Evolutionary conservation across 345 rosid genomes (phyloP).

Genomic region (Moricandia moricandioides): DNA sequence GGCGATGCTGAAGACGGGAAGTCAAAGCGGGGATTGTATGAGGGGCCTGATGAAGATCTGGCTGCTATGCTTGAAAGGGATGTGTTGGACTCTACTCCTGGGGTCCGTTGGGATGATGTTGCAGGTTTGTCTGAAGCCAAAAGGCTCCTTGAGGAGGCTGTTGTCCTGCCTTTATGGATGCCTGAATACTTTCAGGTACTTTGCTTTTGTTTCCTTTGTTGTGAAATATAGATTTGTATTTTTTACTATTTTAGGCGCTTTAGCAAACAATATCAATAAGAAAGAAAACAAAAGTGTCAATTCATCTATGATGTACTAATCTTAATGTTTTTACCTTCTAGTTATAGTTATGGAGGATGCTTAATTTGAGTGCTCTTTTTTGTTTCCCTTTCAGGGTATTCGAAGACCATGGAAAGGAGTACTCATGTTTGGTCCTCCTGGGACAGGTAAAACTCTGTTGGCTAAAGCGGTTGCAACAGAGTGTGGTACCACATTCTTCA

Average conservation of each 20-base stretch:
- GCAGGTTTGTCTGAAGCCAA: slow-evolving; percentile 99
- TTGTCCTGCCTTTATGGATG: slow-evolving; percentile 99
- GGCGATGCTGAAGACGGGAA: slow-evolving; percentile 95
- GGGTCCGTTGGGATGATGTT: slow-evolving; percentile 99
- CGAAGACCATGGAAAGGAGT: slow-evolving; percentile 99
- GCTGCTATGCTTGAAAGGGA: slow-evolving; percentile 99
- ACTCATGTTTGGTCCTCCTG: slow-evolving; percentile 99
- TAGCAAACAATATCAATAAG: neutral
- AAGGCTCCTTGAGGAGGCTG: slow-evolving; percentile 98
- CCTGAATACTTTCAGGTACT: slow-evolving; percentile 98
- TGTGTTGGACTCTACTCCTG: slow-evolving; percentile 94
- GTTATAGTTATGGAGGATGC: neutral
- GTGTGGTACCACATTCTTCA: slow-evolving; percentile 95
- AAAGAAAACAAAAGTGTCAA: neutral
- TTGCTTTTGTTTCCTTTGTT: neutral
- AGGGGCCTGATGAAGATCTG: slow-evolving; percentile 96
- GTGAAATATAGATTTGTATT: neutral
- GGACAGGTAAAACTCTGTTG: slow-evolving; percentile 92
- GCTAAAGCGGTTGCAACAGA: slow-evolving; percentile 99
- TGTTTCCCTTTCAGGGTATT: slow-evolving; percentile 63
- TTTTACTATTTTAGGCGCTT: neutral
- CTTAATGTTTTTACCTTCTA: neutral
- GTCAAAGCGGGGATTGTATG: slow-evolving; percentile 74
- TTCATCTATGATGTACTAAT: neutral
- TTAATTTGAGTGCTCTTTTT: neutral